A percentile compares a stretch with the other conserved stretches of the same genome.
phyloP scores from a whole-genome alignment of 306 rosid genomes.

The Arachis stenosperma region DNA sequence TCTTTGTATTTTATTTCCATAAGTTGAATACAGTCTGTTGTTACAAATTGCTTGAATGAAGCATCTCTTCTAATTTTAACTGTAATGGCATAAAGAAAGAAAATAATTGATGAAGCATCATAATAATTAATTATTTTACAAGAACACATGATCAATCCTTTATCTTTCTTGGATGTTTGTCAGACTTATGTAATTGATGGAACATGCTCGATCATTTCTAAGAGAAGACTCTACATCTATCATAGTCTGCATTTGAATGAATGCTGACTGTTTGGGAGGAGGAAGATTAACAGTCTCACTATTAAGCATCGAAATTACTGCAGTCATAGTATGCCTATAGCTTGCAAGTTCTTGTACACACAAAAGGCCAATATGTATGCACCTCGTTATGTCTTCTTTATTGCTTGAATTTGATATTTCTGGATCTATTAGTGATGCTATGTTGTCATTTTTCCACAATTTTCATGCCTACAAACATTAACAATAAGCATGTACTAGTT shows the following conservation, averaged over 20 bases:
- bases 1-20: no score
- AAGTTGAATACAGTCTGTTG: no score
- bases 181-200: not conserved
- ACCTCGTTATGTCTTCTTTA: slow-evolving; percentile 15
- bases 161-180: slow-evolving; percentile 23
- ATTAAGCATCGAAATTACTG: slow-evolving; percentile 30
- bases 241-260: not conserved
- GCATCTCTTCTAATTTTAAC: no score
- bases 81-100: no score
- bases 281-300: slow-evolving; percentile 30
- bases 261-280: slow-evolving; percentile 13
- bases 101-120: no score
- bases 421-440: slow-evolving; percentile 17
- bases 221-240: not conserved
- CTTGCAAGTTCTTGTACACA: slow-evolving; percentile 32
- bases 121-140: no score
- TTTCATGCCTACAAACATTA: slow-evolving; percentile 26
- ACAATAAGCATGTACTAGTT: no score
- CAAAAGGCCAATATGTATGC: slow-evolving; percentile 31
- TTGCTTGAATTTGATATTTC: slow-evolving; percentile 4
- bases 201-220: not conserved
- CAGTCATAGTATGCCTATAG: slow-evolving; percentile 23
- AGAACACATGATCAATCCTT: not conserved
- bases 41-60: not conserved
- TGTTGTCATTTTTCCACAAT: slow-evolving; percentile 18